Evolutionary conservation across 2,329 filamentous ascomycete genomes (phyloP).

Genomic region (Verruconis gallopava): DNA sequence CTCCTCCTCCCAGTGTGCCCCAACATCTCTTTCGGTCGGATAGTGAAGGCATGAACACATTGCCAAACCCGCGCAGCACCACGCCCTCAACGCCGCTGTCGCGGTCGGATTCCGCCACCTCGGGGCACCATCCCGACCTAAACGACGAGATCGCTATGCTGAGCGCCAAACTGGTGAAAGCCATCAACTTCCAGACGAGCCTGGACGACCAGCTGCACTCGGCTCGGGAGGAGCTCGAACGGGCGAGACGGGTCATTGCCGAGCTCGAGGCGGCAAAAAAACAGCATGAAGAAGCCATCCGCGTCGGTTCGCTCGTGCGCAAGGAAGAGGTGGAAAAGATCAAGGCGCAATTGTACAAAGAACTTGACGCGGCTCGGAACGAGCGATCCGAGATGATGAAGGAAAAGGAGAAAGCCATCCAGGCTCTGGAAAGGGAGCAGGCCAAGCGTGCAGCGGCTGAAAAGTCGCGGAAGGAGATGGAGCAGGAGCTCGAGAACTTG

Average conservation of each 20-base stretch:
- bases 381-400: not conserved
- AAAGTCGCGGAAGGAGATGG: conserved; percentile 71
- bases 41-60: conserved; percentile 53
- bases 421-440: conserved; percentile 30
- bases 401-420: not conserved
- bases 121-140: conserved; percentile 42
- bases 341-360: conserved; percentile 36
- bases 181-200: conserved; percentile 89
- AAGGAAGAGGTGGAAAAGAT: conserved; percentile 47
- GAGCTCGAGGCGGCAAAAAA: conserved; percentile 57
- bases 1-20: conserved; percentile 1
- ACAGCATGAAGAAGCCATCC: conserved; percentile 56
- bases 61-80: conserved; percentile 41
- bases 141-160: conserved; percentile 73
- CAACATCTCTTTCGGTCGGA: conserved; percentile 17
- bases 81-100: conserved; percentile 23
- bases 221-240: conserved; percentile 71
- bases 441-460: conserved; percentile 30
- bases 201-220: conserved; percentile 79
- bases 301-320: conserved; percentile 62
- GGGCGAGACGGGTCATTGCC: conserved; percentile 52
- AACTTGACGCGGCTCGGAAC: not conserved
- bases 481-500: conserved; percentile 79
- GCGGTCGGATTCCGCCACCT: conserved; percentile 26
- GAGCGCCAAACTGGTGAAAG: conserved; percentile 91